These are phyloP conservation scores for Botryobasidium botryosum DNA, from an alignment of 768 basidiomycete species.

Conservation along the genomic window DNA sequence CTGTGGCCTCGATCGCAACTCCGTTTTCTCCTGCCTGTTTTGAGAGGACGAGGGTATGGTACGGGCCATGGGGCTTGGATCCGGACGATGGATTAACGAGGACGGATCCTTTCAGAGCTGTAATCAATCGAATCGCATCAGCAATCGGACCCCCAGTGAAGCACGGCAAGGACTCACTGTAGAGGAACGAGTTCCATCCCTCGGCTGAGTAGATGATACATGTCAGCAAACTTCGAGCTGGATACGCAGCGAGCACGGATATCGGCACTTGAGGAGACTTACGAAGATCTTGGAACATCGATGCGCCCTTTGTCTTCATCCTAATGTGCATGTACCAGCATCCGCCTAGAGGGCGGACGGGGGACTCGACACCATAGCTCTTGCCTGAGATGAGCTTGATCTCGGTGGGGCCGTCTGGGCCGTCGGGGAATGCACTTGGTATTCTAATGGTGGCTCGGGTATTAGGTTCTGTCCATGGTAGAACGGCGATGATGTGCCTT, in stretches of 20 bases:
- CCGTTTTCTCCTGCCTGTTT: conserved; percentile 42
- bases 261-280: conserved; percentile 16
- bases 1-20: conserved; percentile 39
- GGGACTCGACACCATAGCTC: conserved; percentile 71
- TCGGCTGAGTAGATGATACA: conserved; percentile 27
- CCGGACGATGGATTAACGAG: conserved; percentile 33
- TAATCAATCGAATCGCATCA: no score
- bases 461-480: neutral
- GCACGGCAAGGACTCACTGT: conserved; percentile 32
- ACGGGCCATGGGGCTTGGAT: conserved; percentile 31
- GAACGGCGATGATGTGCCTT: conserved; percentile 10
- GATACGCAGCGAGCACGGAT: neutral
- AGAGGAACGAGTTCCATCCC: conserved; percentile 86
- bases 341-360: conserved; percentile 79
- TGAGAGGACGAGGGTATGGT: conserved; percentile 77
- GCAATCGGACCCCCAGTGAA: neutral
- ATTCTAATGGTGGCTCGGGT: conserved; percentile 30
- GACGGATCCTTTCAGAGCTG: conserved; percentile 52
- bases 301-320: conserved; percentile 39
- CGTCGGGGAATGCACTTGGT: conserved; percentile 55
- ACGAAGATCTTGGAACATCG: conserved; percentile 74
- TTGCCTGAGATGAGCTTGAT: conserved; percentile 83
- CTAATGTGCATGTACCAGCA: conserved; percentile 84
- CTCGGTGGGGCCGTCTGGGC: conserved; percentile 44
- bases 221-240: conserved; percentile 1